Evolutionary conservation across 805 yeast genomes (phyloP).

Genomic region (Candida cerambycidarum): DNA sequence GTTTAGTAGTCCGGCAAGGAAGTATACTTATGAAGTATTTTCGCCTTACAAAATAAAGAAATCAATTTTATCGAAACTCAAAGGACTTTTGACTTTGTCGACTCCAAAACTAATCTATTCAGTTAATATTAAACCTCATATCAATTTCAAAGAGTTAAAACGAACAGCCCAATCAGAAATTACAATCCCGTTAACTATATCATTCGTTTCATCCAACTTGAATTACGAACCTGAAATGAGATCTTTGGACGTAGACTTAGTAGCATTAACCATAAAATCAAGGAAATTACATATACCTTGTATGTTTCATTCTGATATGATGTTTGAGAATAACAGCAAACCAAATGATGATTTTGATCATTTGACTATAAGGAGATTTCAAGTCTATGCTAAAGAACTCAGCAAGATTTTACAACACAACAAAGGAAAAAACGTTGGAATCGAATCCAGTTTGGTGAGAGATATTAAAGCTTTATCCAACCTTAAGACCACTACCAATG

Average conservation of each 20-base stretch:
- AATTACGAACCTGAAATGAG: slow-evolving; percentile 22
- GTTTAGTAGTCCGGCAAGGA: slow-evolving; percentile 11
- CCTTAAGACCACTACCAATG: slow-evolving; percentile 27
- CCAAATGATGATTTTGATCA: slow-evolving; percentile 30
- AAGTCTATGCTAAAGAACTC: slow-evolving; percentile 29
- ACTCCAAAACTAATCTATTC: slow-evolving; percentile 31
- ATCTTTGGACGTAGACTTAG: slow-evolving; percentile 29
- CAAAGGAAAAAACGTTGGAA: slow-evolving; percentile 23
- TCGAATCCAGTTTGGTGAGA: slow-evolving; percentile 26
- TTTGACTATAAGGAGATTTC: slow-evolving; percentile 32
- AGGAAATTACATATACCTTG: slow-evolving; percentile 34
- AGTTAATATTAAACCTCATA: slow-evolving; percentile 13
- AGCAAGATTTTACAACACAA: slow-evolving; percentile 22
- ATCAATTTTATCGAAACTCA: slow-evolving; percentile 28
- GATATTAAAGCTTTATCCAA: slow-evolving; percentile 35
- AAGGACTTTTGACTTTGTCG: slow-evolving; percentile 33
- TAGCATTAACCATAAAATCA: slow-evolving; percentile 30
- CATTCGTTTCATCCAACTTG: slow-evolving; percentile 28
- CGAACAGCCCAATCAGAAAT: slow-evolving; percentile 4
- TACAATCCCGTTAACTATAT: slow-evolving; percentile 8
- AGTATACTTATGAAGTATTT: slow-evolving; percentile 28
- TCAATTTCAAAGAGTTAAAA: slow-evolving; percentile 4
- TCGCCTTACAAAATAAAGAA: slow-evolving; percentile 30
- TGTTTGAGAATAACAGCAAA: slow-evolving; percentile 30
- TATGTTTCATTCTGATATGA: slow-evolving; percentile 34